A percentile compares a stretch with the other conserved stretches of the same genome.
Conservation (phyloP, 1,139 yeast species). For the Pichia sp. region DNA sequence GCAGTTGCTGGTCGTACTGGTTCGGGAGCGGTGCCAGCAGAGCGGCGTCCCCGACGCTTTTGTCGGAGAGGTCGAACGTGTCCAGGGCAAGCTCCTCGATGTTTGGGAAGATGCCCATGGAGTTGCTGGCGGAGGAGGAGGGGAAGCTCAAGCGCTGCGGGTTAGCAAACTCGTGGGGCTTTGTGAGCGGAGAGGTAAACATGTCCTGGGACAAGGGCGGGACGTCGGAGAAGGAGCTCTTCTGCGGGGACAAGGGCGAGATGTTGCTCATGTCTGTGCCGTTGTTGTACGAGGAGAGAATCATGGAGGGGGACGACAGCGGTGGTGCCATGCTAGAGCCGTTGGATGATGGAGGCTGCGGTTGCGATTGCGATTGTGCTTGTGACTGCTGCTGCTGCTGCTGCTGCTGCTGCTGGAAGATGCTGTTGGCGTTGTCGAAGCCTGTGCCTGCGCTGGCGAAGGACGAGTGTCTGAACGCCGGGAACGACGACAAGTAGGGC, state of each 20-base stretch:
- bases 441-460: not conserved
- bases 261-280: not conserved
- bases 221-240: slow-evolving; percentile 3
- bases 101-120: slow-evolving; percentile 6
- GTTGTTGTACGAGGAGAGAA: not conserved
- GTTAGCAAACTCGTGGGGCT: not conserved
- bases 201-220: slow-evolving; percentile 1
- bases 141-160: not conserved
- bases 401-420: not conserved
- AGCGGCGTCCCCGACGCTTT: not conserved
- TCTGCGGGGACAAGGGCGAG: slow-evolving; percentile 8
- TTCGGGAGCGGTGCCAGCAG: not conserved
- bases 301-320: not conserved
- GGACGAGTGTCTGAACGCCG: slow-evolving; percentile 2
- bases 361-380: not conserved
- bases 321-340: not conserved
- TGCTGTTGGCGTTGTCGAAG: not conserved
- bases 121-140: not conserved
- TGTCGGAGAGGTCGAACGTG: not conserved
- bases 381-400: not conserved
- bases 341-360: slow-evolving; percentile 3
- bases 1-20: not conserved
- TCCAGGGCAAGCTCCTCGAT: slow-evolving; percentile 8
- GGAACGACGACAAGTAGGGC: not conserved
- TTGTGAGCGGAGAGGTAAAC: slow-evolving; percentile 8